These are phyloP conservation scores for Castanea mollissima DNA, from an alignment of 306 rosid species.

Conservation along the genomic window DNA sequence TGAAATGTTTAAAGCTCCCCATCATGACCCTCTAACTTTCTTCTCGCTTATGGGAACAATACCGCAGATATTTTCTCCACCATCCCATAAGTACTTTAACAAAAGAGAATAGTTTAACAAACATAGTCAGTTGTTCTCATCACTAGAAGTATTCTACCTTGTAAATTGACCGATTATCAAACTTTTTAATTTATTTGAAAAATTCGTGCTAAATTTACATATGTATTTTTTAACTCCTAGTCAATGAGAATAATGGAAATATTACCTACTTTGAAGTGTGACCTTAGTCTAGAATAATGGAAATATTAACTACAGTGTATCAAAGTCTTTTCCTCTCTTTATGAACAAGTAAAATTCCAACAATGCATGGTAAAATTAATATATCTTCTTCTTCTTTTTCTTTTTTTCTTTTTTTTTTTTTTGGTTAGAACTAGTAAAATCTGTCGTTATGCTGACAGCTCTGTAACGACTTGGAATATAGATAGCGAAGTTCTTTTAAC, in stretches of 20 bases:
- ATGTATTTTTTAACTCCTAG: neutral
- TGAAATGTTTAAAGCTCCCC: conserved; percentile 3
- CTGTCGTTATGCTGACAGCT: too few relatives aligned
- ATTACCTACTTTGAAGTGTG: too few relatives aligned
- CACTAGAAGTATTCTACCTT: neutral
- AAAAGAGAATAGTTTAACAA: neutral
- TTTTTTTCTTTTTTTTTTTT: neutral
- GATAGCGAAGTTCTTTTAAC: too few relatives aligned
- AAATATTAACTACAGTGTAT: too few relatives aligned
- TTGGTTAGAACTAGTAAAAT: too few relatives aligned
- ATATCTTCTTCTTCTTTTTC: too few relatives aligned
- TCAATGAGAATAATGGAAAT: neutral
- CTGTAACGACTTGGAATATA: too few relatives aligned
- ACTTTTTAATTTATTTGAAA: neutral
- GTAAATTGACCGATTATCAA: neutral
- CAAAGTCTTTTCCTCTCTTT: too few relatives aligned
- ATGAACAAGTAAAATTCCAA: too few relatives aligned
- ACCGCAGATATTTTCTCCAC: neutral
- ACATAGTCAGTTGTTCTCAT: neutral
- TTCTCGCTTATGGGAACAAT: neutral
- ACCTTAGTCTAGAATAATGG: too few relatives aligned
- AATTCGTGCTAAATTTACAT: too few relatives aligned
- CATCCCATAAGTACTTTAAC: neutral
- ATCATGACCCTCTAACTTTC: conserved; percentile 11
- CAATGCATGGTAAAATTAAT: too few relatives aligned